Evolutionary conservation across 768 basidiomycete genomes (phyloP).

Genomic region (Austroboletus festivus): DNA sequence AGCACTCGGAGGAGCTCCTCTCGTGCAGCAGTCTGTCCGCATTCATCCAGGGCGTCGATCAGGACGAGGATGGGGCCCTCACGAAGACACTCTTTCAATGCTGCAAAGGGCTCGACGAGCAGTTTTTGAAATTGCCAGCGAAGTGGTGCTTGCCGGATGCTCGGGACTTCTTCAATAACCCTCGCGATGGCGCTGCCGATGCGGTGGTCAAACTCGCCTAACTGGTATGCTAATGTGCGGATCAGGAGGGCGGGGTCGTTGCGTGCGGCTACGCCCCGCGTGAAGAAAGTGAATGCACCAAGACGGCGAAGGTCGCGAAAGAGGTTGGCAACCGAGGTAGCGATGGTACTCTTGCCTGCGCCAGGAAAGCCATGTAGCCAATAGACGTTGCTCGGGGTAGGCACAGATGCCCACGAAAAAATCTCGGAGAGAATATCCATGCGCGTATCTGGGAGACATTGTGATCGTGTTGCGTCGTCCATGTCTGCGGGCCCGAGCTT

Average conservation of each 20-base stretch:
- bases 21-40: constrained; percentile 20
- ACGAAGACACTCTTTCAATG: constrained; percentile 12
- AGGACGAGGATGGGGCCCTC: constrained; percentile 31
- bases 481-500: constrained; percentile 30
- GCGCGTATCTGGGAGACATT: constrained; percentile 32
- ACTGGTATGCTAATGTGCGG: constrained; percentile 35
- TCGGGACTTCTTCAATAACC: constrained; percentile 26
- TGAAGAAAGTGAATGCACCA: constrained; percentile 36
- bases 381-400: constrained; percentile 22
- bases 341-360: constrained; percentile 36
- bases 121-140: constrained; percentile 34
- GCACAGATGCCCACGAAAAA: constrained; percentile 23
- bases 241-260: constrained; percentile 31
- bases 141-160: constrained; percentile 28
- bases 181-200: constrained; percentile 24
- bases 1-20: constrained; percentile 30
- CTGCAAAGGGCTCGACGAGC: constrained; percentile 30
- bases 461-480: constrained; percentile 23
- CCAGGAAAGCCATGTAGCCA: constrained; percentile 37
- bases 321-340: constrained; percentile 35
- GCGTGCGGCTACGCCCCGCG: constrained; percentile 28
- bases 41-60: constrained; percentile 38
- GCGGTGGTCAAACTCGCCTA: constrained; percentile 32
- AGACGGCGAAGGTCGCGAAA: constrained; percentile 33
- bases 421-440: constrained; percentile 28